These are phyloP conservation scores for Butyriboletus appendiculatus DNA, from an alignment of 1,284 basidiomycete species.

Conservation along the genomic window DNA sequence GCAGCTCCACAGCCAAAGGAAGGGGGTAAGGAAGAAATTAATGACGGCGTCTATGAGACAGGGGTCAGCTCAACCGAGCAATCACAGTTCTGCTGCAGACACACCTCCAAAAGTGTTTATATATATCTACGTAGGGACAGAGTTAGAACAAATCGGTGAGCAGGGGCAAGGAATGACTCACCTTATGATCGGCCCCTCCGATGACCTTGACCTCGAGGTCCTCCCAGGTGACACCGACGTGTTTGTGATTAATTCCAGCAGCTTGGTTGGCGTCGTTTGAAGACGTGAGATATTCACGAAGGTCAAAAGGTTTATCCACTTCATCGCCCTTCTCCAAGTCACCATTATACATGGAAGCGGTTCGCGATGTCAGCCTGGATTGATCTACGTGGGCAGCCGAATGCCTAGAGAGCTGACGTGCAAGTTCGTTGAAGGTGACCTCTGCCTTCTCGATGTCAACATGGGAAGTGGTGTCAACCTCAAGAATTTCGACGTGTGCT, in stretches of 20 bases:
- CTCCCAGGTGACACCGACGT: slow-evolving; percentile 82
- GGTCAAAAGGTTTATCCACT: slow-evolving; percentile 53
- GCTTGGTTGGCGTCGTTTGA: slow-evolving; percentile 65
- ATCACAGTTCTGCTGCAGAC: slow-evolving; percentile 20
- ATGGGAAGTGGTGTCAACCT: slow-evolving; percentile 22
- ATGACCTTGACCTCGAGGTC: slow-evolving; percentile 70
- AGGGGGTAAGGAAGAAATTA: slow-evolving; percentile 56
- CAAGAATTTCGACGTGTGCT: slow-evolving; percentile 25
- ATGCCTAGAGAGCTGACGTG: slow-evolving; percentile 37
- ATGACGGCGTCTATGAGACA: slow-evolving; percentile 55
- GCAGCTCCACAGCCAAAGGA: slow-evolving; percentile 50
- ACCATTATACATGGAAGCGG: slow-evolving; percentile 21
- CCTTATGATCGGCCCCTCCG: slow-evolving; percentile 64
- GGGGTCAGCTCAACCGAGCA: background rate
- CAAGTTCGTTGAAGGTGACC: slow-evolving; percentile 54
- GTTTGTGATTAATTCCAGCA: slow-evolving; percentile 81
- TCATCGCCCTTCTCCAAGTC: slow-evolving; percentile 52
- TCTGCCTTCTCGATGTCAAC: slow-evolving; percentile 51
- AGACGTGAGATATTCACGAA: slow-evolving; percentile 74
- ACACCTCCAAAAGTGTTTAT: slow-evolving; percentile 63
- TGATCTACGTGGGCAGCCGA: slow-evolving; percentile 23
- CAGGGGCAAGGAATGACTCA: slow-evolving; percentile 21
- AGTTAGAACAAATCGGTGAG: slow-evolving; percentile 1
- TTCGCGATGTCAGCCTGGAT: slow-evolving; percentile 23
- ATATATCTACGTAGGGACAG: slow-evolving; percentile 50